Evolutionary conservation across 768 basidiomycete genomes (phyloP).

Genomic region (Lentinula sp.): DNA sequence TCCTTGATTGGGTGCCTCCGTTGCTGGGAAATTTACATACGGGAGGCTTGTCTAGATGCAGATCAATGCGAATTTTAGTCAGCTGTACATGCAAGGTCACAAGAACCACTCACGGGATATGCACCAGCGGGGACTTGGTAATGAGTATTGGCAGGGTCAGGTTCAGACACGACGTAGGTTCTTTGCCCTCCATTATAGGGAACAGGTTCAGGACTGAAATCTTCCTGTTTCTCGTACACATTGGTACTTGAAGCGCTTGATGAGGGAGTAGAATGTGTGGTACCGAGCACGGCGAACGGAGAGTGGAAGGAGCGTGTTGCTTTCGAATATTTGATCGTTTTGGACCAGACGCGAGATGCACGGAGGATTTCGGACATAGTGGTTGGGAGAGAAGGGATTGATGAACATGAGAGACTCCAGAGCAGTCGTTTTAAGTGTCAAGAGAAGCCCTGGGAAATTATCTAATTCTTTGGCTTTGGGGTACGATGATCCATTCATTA

Average conservation of each 20-base stretch:
- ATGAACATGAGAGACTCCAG: conserved; percentile 2
- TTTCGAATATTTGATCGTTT: conserved; percentile 17
- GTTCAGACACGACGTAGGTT: conserved; percentile 71
- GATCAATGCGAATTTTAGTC: neutral
- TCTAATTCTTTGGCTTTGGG: neutral
- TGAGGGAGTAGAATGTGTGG: conserved; percentile 25
- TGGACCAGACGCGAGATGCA: conserved; percentile 18
- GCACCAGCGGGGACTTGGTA: conserved; percentile 74
- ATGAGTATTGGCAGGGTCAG: conserved; percentile 53
- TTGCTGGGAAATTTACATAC: conserved; percentile 34
- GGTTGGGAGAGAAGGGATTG: conserved; percentile 7
- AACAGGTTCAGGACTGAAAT: conserved; percentile 44
- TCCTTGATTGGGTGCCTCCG: conserved; percentile 30
- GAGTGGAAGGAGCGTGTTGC: conserved; percentile 56
- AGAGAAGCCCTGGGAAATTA: conserved; percentile 7
- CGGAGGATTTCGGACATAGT: conserved; percentile 21
- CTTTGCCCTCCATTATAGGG: conserved; percentile 39
- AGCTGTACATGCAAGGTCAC: neutral
- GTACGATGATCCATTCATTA: neutral
- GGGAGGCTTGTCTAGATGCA: conserved; percentile 1
- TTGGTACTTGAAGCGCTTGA: conserved; percentile 23
- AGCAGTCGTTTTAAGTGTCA: conserved; percentile 8
- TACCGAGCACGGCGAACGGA: conserved; percentile 50
- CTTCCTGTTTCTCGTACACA: conserved; percentile 59
- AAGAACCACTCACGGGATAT: conserved; percentile 21